Evolutionary conservation across 148 eudicot species (phyloP).

Genomic region (Camellia japonica): DNA sequence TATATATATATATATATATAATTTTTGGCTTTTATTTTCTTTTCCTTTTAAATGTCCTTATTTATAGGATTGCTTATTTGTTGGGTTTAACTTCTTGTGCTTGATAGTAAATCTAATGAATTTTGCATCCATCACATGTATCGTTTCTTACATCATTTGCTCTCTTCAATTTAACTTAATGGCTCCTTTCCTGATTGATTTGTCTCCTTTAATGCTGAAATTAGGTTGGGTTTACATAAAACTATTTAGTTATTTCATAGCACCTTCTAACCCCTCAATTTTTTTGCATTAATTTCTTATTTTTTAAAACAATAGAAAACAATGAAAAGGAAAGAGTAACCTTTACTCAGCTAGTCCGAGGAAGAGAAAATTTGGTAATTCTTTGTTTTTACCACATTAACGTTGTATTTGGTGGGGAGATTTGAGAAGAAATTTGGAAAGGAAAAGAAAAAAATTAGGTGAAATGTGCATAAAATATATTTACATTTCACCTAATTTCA

Average conservation of each 20-base stretch:
- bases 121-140: neutral
- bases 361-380: neutral
- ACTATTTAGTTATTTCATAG: neutral
- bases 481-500: too few relatives aligned
- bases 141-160: conserved; percentile 1
- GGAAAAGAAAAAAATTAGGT: too few relatives aligned
- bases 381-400: too few relatives aligned
- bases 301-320: neutral
- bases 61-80: neutral
- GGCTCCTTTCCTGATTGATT: neutral
- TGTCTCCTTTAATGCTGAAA: neutral
- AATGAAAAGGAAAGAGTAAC: neutral
- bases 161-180: neutral
- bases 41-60: neutral
- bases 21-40: neutral
- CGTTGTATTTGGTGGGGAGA: too few relatives aligned
- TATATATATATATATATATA: too few relatives aligned
- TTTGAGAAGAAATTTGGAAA: too few relatives aligned
- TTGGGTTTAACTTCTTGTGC: neutral
- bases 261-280: neutral
- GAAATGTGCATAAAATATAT: too few relatives aligned
- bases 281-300: neutral
- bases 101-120: neutral
- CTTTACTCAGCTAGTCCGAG: neutral
- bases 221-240: neutral